Evolutionary conservation across 306 rosid species (phyloP).

Genomic region (Rubus idaeus): DNA sequence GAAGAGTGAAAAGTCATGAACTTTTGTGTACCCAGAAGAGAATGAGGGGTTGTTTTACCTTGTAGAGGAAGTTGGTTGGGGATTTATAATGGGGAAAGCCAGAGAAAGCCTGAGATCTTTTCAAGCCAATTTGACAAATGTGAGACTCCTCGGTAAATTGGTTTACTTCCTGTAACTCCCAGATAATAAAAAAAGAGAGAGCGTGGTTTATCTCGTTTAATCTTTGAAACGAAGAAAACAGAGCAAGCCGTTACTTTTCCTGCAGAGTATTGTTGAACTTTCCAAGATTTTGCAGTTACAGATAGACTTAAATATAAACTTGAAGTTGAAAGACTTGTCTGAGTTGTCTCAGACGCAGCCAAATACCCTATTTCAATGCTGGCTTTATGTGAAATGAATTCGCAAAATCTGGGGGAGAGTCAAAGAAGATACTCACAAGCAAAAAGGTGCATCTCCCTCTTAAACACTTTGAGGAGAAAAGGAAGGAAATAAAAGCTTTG

Average conservation of each 20-base stretch:
- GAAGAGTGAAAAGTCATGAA: background rate
- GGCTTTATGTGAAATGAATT: background rate
- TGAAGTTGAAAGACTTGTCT: background rate
- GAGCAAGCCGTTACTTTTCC: constrained; percentile 4
- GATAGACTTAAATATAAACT: constrained; percentile 9
- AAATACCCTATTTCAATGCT: background rate
- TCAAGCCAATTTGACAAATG: constrained; percentile 25
- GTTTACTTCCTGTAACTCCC: constrained; percentile 27
- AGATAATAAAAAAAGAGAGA: background rate
- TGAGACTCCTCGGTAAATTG: constrained; percentile 31
- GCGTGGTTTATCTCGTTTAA: constrained; percentile 23
- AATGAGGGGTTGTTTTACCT: constrained; percentile 25
- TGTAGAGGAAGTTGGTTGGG: constrained; percentile 14
- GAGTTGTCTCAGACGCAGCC: constrained; percentile 16
- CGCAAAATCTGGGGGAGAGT: constrained; percentile 10
- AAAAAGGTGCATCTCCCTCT: background rate
- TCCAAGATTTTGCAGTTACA: constrained; percentile 10
- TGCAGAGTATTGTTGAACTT: background rate
- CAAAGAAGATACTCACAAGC: constrained; percentile 24
- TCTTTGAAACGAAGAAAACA: constrained; percentile 18
- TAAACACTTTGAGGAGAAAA: background rate
- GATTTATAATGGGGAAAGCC: constrained; percentile 25
- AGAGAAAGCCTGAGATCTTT: constrained; percentile 12
- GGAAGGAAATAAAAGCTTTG: background rate
- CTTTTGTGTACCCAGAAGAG: constrained; percentile 18